Evolutionary conservation across 2,329 filamentous ascomycete genomes (phyloP).

Genomic region (Trichoderma sp.): DNA sequence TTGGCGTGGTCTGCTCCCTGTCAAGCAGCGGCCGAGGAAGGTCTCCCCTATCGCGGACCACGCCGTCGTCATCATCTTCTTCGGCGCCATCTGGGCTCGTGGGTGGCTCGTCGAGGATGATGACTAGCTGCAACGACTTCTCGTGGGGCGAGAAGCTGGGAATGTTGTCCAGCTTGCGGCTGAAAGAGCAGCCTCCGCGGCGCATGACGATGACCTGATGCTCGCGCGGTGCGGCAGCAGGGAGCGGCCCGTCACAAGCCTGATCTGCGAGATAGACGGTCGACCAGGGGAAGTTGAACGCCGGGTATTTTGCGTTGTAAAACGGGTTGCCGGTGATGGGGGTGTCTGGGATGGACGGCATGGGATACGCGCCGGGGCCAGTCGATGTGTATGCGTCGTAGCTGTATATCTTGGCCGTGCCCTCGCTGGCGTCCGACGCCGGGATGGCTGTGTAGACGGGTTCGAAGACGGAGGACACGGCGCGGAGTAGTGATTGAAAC

Average conservation of each 20-base stretch:
- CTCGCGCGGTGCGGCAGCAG: conserved; percentile 51
- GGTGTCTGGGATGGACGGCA: conserved; percentile 66
- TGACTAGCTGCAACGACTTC: conserved; percentile 72
- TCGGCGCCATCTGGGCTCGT: conserved; percentile 42
- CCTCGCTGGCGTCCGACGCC: conserved; percentile 31
- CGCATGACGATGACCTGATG: conserved; percentile 81
- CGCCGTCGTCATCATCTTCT: conserved; percentile 40
- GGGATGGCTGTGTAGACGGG: conserved; percentile 35
- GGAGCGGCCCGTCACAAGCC: conserved; percentile 62
- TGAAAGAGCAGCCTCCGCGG: conserved; percentile 83
- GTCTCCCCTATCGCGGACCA: conserved; percentile 36
- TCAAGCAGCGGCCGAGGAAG: conserved; percentile 70
- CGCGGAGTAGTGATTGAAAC: conserved; percentile 49
- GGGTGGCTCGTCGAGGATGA: conserved; percentile 60
- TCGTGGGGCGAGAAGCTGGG: conserved; percentile 68
- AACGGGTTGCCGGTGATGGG: conserved; percentile 44
- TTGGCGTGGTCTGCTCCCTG: conserved; percentile 68
- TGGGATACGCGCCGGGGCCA: conserved; percentile 63
- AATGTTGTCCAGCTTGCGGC: conserved; percentile 80
- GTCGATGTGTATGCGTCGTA: conserved; percentile 56
- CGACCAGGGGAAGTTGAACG: conserved; percentile 63
- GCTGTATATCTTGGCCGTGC: conserved; percentile 46
- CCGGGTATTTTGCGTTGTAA: conserved; percentile 41
- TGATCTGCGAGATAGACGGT: conserved; percentile 70
- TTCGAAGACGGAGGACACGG: conserved; percentile 48